These are phyloP conservation scores for Brettanomyces custersianus DNA, from an alignment of 805 yeast genomes.

Conservation along the genomic window DNA sequence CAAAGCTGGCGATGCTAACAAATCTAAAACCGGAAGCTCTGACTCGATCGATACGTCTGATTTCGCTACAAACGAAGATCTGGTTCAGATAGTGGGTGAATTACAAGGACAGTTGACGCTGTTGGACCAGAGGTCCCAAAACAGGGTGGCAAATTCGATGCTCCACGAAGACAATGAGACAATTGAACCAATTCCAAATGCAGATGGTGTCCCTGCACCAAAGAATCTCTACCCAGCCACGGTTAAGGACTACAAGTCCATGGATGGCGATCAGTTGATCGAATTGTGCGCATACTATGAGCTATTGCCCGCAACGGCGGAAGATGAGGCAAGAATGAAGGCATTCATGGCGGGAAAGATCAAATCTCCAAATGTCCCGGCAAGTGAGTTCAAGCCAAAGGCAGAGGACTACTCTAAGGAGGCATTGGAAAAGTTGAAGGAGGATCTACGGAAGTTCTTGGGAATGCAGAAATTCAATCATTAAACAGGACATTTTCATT, in stretches of 20 bases:
- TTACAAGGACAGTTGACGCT: constrained; percentile 79
- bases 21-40: background rate
- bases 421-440: constrained; percentile 45
- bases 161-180: constrained; percentile 31
- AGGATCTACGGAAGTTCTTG: constrained; percentile 57
- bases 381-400: constrained; percentile 19
- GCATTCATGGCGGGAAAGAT: constrained; percentile 45
- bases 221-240: constrained; percentile 49
- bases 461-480: constrained; percentile 50
- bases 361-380: constrained; percentile 27
- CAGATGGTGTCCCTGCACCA: constrained; percentile 68
- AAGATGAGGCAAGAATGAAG: constrained; percentile 42
- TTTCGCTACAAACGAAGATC: constrained; percentile 72
- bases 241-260: constrained; percentile 38
- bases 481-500: constrained; percentile 3
- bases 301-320: constrained; percentile 53
- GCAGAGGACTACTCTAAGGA: constrained; percentile 33
- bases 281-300: constrained; percentile 67
- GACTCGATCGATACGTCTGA: constrained; percentile 36
- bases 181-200: constrained; percentile 64
- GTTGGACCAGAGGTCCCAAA: constrained; percentile 67
- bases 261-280: constrained; percentile 38
- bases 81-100: constrained; percentile 81
- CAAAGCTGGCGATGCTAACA: background rate
- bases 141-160: constrained; percentile 59